Conservation (phyloP, 495 filamentous ascomycete genomes). For the Penicillium egyptiacum region DNA sequence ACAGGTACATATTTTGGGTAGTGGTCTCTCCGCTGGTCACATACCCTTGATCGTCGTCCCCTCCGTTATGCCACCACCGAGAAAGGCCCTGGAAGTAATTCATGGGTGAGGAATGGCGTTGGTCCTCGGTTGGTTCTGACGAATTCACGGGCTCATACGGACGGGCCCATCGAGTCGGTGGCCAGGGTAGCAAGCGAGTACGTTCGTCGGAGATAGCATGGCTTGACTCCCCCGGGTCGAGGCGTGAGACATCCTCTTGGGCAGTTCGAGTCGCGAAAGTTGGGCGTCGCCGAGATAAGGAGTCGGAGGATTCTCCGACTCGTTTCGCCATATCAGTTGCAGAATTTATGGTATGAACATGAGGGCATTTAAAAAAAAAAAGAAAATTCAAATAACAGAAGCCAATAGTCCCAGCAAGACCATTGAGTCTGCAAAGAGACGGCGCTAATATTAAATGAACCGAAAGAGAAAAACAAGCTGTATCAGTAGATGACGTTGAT, state of each 20-base stretch:
- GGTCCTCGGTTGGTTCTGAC: slow-evolving; percentile 19
- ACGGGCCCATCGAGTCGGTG: slow-evolving; percentile 25
- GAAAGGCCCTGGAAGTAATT: slow-evolving; percentile 30
- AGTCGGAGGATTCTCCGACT: slow-evolving; percentile 27
- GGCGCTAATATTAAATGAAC: background rate
- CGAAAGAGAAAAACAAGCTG: slow-evolving; percentile 15
- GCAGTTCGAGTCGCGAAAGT: slow-evolving; percentile 56
- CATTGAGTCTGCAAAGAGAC: slow-evolving; percentile 1
- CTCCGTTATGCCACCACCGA: slow-evolving; percentile 30
- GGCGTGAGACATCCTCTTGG: slow-evolving; percentile 54
- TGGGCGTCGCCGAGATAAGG: slow-evolving; percentile 43
- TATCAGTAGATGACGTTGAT: slow-evolving; percentile 25
- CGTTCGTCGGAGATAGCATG: slow-evolving; percentile 24
- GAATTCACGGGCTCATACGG: slow-evolving; percentile 36
- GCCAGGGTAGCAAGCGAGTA: slow-evolving; percentile 24
- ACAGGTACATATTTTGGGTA: slow-evolving; percentile 15
- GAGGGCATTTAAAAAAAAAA: background rate
- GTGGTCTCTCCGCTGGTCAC: slow-evolving; percentile 10
- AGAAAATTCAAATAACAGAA: slow-evolving; percentile 1
- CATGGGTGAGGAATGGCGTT: slow-evolving; percentile 23
- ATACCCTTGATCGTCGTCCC: slow-evolving; percentile 13
- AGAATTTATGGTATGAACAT: slow-evolving; percentile 11
- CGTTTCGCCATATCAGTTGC: slow-evolving; percentile 23
- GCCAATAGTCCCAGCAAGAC: slow-evolving; percentile 6
- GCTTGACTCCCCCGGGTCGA: slow-evolving; percentile 42